These are phyloP conservation scores for Globisporangium alternatum DNA, from an alignment of 352 stramenopile species.

Conservation along the genomic window DNA sequence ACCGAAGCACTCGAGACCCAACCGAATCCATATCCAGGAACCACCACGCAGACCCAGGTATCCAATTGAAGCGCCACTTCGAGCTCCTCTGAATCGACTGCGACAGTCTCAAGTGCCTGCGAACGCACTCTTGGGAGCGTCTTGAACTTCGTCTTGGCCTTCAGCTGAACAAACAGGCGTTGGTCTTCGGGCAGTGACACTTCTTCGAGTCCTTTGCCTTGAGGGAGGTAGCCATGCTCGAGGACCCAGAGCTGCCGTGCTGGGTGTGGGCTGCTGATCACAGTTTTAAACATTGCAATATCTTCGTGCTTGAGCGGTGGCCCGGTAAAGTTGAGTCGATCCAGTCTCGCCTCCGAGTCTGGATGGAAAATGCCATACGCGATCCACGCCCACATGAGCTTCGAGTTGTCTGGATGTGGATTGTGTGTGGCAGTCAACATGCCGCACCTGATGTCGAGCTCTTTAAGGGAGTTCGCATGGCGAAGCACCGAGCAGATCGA, in stretches of 20 bases:
- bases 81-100: constrained; percentile 22
- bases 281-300: constrained; percentile 7
- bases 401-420: too few species aligned
- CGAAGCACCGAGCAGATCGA: too few species aligned
- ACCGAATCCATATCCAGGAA: constrained; percentile 29
- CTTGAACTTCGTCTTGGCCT: constrained; percentile 22
- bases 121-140: constrained; percentile 9
- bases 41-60: constrained; percentile 33
- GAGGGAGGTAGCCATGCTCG: constrained; percentile 18
- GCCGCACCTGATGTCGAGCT: too few species aligned
- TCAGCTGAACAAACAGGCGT: constrained; percentile 22
- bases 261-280: constrained; percentile 22
- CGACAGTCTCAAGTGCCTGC: constrained; percentile 11
- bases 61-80: constrained; percentile 27
- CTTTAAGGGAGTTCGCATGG: too few species aligned
- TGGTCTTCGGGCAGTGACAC: constrained; percentile 18
- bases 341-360: constrained; percentile 26
- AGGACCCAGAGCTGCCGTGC: constrained; percentile 19
- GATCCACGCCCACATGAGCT: constrained; percentile 37
- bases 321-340: constrained; percentile 28
- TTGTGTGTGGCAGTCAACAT: too few species aligned
- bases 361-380: constrained; percentile 39
- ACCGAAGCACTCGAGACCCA: constrained; percentile 23
- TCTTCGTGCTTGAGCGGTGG: constrained; percentile 19
- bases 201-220: constrained; percentile 26